Evolutionary conservation across 129 eudicot species (phyloP), one percentile per base, ranked within the genome.

Genomic region (Centaurea solstitialis): DNA sequence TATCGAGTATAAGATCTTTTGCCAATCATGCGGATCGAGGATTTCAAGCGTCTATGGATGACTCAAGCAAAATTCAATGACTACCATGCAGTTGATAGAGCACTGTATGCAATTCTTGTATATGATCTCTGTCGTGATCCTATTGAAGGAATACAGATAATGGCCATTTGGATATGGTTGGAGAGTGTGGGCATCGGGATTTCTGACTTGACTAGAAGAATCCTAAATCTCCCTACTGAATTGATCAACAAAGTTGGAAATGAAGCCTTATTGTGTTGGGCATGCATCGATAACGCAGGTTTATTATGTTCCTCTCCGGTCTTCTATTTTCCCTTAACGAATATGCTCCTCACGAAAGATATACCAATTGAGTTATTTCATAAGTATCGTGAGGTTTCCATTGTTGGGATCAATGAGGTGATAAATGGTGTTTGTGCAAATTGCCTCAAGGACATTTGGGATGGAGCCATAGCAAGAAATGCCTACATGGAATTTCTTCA

Each of bases 131-230:
- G 77, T 62, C 90, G 93, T 24, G 85, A 93, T 12, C 96, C 97
- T 30, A 0, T 83, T 0, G 92, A 90, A 68, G 85, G 88, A 17
- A 85, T 93, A 45, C 86, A 88, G 9, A 79, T 84, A 24, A 79
- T 90, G 86, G 97, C 87, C 50, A 72, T 93, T 8, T 93, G 97
- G 96, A 74, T 93, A 5, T 90, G 93, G 96, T 37, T 93, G 50
- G 96, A 89, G 69, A 85, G 75, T 45, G 35, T 57, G 5, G 79
- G 85, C 11, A 69, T 26, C 22, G 72, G 4, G 33, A 86, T 72
- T 74, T 74, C 68, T 10, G 43, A 78, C 8, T 18, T 88, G 18
- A 73, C 89, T 13, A 76, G 61, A 3, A 81, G 53, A 40, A 81
- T 89, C 62, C 33, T 90, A 15, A 12, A 80, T 6, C 74, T 86